Percentiles rank a stretch among this genome's conserved stretches.
These are phyloP conservation scores for Aureobasidium uvarum DNA, from an alignment of 2,329 filamentous ascomycete species.

Conservation along the genomic window DNA sequence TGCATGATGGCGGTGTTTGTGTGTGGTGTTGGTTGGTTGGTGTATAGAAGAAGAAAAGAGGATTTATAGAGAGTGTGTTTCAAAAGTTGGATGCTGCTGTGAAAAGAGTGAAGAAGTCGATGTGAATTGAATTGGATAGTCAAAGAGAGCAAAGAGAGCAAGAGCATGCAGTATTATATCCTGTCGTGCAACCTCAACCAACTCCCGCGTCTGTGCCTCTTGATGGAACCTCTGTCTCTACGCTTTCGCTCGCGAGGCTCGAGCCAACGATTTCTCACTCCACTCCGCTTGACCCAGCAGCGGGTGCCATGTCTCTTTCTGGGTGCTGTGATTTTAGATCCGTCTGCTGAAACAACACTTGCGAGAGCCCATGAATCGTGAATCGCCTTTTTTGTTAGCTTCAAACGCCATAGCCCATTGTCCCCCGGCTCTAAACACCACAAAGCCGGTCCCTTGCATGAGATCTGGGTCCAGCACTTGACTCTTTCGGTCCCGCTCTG, in stretches of 20 bases:
- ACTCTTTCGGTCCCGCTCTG: not conserved
- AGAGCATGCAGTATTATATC: slow-evolving; percentile 3
- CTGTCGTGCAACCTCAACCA: slow-evolving; percentile 14
- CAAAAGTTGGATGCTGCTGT: not conserved
- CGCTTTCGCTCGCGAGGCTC: not conserved
- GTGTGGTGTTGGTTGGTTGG: not conserved
- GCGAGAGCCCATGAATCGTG: not conserved
- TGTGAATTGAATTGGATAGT: not conserved
- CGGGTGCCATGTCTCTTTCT: not conserved
- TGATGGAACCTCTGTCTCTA: not conserved
- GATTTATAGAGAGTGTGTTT: not conserved
- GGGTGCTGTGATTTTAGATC: not conserved
- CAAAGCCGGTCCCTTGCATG: not conserved
- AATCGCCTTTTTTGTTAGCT: not conserved
- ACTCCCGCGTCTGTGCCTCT: slow-evolving; percentile 8
- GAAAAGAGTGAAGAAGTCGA: not conserved
- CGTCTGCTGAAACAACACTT: slow-evolving; percentile 11
- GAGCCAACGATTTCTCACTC: not conserved
- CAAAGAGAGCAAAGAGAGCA: not conserved
- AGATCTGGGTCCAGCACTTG: not conserved
- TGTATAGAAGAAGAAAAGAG: not conserved
- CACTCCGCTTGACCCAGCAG: not conserved
- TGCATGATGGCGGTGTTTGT: slow-evolving; percentile 24
- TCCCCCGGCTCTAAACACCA: not conserved
- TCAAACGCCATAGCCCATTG: not conserved